phyloP scores from a whole-genome alignment of 2,329 filamentous ascomycete species.

The Penicillium hesseltinei region DNA sequence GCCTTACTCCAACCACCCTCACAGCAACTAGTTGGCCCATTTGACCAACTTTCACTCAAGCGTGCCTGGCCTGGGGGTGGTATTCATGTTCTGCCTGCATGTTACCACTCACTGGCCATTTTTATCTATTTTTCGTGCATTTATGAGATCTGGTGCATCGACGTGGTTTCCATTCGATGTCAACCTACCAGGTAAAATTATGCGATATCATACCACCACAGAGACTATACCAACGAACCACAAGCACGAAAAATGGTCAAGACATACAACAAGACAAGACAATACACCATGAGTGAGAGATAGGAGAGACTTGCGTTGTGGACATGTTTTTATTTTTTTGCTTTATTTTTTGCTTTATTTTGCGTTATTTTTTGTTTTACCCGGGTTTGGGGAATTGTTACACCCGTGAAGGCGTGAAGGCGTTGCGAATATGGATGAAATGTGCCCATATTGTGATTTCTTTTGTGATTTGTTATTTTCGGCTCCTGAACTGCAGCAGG shows the following conservation, averaged over 20 bases:
- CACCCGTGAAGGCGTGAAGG: background rate
- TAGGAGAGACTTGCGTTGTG: background rate
- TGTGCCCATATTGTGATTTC: background rate
- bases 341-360: background rate
- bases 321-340: background rate
- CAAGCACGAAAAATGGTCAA: background rate
- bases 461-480: background rate
- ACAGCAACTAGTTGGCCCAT: background rate
- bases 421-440: too few relatives aligned
- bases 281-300: background rate
- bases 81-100: background rate
- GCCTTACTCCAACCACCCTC: background rate
- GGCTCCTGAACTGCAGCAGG: background rate
- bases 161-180: background rate
- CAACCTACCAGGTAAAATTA: background rate
- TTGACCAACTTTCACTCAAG: background rate
- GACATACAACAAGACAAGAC: background rate
- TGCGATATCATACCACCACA: background rate
- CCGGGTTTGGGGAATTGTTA: background rate
- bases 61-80: background rate
- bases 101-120: background rate
- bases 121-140: background rate
- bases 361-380: background rate
- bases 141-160: conserved; percentile 1
- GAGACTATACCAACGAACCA: background rate